Conservation (phyloP, 495 filamentous ascomycete genomes). For the Penicillium canescens region DNA sequence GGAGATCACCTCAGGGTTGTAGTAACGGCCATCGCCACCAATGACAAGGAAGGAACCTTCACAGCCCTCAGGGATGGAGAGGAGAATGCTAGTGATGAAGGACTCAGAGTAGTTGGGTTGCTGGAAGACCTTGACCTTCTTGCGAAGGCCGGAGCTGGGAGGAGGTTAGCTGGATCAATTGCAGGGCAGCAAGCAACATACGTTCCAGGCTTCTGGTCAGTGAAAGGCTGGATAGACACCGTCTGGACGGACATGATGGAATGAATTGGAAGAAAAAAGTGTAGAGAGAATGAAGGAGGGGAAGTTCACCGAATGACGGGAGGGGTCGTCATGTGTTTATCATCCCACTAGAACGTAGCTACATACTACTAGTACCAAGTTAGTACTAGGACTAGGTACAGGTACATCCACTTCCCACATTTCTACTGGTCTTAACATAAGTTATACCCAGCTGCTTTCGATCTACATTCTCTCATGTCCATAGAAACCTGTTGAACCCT, state of each 20-base stretch:
- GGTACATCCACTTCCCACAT: neutral
- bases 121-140: slow-evolving; percentile 98
- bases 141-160: slow-evolving; percentile 88
- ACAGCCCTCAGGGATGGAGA: slow-evolving; percentile 93
- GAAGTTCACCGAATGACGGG: slow-evolving; percentile 29
- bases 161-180: slow-evolving; percentile 23
- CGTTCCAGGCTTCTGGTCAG: slow-evolving; percentile 99
- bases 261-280: slow-evolving; percentile 12
- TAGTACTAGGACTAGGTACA: neutral
- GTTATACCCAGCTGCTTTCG: too few relatives aligned
- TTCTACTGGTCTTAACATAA: neutral
- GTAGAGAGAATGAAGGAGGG: slow-evolving; percentile 8
- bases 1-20: slow-evolving; percentile 94
- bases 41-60: slow-evolving; percentile 90
- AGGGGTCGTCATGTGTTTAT: slow-evolving; percentile 33
- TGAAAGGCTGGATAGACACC: slow-evolving; percentile 75
- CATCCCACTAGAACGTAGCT: slow-evolving; percentile 17
- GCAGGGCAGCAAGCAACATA: slow-evolving; percentile 53
- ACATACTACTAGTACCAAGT: neutral
- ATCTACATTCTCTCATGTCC: too few relatives aligned
- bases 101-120: slow-evolving; percentile 92
- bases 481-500: neutral
- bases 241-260: slow-evolving; percentile 69
- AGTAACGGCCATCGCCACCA: slow-evolving; percentile 95
- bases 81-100: slow-evolving; percentile 88